A percentile compares a stretch with the other conserved stretches of the same genome.
phyloP scores from a whole-genome alignment of 306 rosid species.

The Acacia melanoxylon region DNA sequence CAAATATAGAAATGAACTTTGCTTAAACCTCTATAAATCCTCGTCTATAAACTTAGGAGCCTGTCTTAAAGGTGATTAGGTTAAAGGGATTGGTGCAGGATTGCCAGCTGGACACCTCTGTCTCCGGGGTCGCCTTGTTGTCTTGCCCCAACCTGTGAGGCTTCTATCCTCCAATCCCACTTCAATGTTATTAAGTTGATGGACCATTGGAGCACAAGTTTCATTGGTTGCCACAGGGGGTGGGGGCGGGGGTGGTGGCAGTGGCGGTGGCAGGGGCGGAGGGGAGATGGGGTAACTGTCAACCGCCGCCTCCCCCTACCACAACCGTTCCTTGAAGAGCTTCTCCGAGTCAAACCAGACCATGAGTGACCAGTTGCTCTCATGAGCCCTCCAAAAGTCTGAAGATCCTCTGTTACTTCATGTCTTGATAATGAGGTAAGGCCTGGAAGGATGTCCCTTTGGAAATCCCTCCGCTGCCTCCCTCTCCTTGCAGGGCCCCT shows the following conservation, averaged over 20 bases:
- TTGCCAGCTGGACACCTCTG: conserved; percentile 85
- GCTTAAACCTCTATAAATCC: conserved; percentile 60
- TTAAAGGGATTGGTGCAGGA: conserved; percentile 61
- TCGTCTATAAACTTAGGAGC: conserved; percentile 57
- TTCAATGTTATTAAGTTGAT: conserved; percentile 65
- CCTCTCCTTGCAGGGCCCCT: conserved; percentile 90
- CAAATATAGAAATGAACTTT: conserved; percentile 49
- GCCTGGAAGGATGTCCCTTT: conserved; percentile 96
- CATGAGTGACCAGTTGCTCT: conserved; percentile 82
- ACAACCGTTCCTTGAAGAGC: conserved; percentile 70
- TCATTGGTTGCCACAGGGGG: conserved; percentile 44
- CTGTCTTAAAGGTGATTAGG: conserved; percentile 52
- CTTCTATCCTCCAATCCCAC: conserved; percentile 85
- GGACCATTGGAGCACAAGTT: conserved; percentile 53
- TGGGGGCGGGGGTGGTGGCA: conserved; percentile 51
- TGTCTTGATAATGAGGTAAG: conserved; percentile 85
- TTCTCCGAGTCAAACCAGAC: conserved; percentile 85
- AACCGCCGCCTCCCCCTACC: conserved; percentile 79
- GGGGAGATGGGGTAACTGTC: conserved; percentile 59
- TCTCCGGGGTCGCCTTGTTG: conserved; percentile 94
- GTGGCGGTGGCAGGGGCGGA: conserved; percentile 46
- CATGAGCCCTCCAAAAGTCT: conserved; percentile 93
- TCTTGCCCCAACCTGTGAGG: conserved; percentile 97
- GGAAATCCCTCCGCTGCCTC: conserved; percentile 95
- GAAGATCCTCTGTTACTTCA: conserved; percentile 97